Evolutionary conservation across 192 early-diverging fungal species (phyloP).

Genomic region (Umbelopsis vinacea): DNA sequence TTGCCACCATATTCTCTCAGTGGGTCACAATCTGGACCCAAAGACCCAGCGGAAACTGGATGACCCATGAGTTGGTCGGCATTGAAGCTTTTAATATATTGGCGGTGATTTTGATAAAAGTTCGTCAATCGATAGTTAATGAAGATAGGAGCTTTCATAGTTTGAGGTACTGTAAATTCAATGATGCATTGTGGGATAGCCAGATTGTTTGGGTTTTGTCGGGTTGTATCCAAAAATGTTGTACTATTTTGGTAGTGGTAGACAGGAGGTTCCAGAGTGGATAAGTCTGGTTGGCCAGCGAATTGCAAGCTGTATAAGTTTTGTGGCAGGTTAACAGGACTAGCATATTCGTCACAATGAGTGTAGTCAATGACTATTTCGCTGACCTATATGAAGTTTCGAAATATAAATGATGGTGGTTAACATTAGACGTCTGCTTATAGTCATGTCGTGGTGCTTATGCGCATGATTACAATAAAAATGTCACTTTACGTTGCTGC

Average conservation of each 20-base stretch:
- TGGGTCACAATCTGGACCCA: conserved; percentile 43
- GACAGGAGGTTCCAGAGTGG: conserved; percentile 24
- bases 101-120: conserved; percentile 95
- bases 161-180: conserved; percentile 64
- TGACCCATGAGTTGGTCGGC: conserved; percentile 74
- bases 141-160: conserved; percentile 80
- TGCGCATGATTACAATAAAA: not conserved
- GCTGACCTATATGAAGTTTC: conserved; percentile 37
- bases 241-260: conserved; percentile 27
- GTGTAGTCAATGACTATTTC: conserved; percentile 57
- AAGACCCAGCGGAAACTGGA: conserved; percentile 31
- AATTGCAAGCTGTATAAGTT: conserved; percentile 38
- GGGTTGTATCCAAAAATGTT: conserved; percentile 29
- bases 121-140: conserved; percentile 95
- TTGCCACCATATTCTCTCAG: conserved; percentile 30
- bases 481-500: conserved; percentile 63
- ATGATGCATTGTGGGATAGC: conserved; percentile 65
- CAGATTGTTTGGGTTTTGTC: conserved; percentile 27
- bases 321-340: conserved; percentile 25
- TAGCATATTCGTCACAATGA: conserved; percentile 33
- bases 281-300: not conserved
- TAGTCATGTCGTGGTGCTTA: not conserved
- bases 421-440: too few species aligned
- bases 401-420: not conserved
- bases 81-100: conserved; percentile 84